These are phyloP conservation scores for Pichia terricola DNA, from an alignment of 1,139 yeast species.

Conservation along the genomic window DNA sequence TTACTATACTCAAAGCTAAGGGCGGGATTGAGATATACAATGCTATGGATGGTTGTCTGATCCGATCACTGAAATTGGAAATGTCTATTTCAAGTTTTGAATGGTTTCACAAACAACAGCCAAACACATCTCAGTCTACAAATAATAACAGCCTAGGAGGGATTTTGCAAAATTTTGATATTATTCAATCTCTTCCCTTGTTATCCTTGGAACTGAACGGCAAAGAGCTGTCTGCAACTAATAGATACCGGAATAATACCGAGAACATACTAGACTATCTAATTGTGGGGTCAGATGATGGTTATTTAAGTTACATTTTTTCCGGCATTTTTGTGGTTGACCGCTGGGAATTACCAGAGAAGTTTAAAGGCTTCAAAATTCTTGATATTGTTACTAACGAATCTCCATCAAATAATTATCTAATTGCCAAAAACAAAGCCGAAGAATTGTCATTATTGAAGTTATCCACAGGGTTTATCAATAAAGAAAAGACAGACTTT, in stretches of 20 bases:
- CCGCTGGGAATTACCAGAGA: conserved; percentile 7
- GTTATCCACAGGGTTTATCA: conserved; percentile 19
- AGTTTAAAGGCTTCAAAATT: conserved; percentile 1
- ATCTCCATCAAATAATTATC: conserved; percentile 12
- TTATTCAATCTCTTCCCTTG: too few relatives aligned
- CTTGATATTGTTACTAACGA: neutral
- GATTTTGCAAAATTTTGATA: too few relatives aligned
- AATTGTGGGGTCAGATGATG: conserved; percentile 23
- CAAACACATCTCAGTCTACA: too few relatives aligned
- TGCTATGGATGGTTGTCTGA: conserved; percentile 20
- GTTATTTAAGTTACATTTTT: conserved; percentile 21
- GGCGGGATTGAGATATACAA: conserved; percentile 21
- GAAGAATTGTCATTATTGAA: conserved; percentile 6
- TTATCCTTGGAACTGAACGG: too few relatives aligned
- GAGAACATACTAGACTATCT: conserved; percentile 22
- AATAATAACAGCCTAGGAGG: too few relatives aligned
- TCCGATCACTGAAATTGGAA: conserved; percentile 13
- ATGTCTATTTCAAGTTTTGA: too few relatives aligned
- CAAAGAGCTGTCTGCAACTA: too few relatives aligned
- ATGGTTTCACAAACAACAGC: too few relatives aligned
- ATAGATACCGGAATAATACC: too few relatives aligned
- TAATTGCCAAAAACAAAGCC: conserved; percentile 12
- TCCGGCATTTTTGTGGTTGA: conserved; percentile 29
- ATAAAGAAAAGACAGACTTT: conserved; percentile 17
- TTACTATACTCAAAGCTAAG: conserved; percentile 17